Evolutionary conservation across 805 yeast genomes (phyloP).

Genomic region (Ogataea wickerhamii): DNA sequence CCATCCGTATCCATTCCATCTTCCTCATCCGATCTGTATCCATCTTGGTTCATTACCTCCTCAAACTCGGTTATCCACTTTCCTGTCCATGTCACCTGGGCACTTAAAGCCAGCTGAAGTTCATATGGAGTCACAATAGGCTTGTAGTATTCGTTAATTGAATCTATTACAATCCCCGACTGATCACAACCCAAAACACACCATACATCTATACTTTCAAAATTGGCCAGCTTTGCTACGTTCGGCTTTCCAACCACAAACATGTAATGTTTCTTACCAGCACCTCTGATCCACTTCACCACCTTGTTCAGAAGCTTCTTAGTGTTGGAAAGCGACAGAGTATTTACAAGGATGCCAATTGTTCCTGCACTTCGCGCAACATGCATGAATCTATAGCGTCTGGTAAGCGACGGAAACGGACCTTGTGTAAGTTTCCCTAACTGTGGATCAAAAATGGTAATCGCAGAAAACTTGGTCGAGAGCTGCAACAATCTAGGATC

Average conservation of each 20-base stretch:
- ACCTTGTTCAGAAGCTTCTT: conserved; percentile 60
- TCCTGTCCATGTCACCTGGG: conserved; percentile 85
- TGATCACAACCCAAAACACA: conserved; percentile 92
- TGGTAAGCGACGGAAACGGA: conserved; percentile 76
- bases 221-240: conserved; percentile 94
- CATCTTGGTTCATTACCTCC: conserved; percentile 43
- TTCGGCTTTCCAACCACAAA: conserved; percentile 98
- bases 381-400: conserved; percentile 82
- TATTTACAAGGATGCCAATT: conserved; percentile 85
- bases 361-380: conserved; percentile 89
- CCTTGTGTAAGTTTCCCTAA: conserved; percentile 40
- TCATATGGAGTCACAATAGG: conserved; percentile 96
- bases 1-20: conserved; percentile 15
- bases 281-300: conserved; percentile 55
- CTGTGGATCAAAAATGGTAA: conserved; percentile 48
- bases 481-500: conserved; percentile 75
- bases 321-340: conserved; percentile 77
- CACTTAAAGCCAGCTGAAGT: conserved; percentile 70
- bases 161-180: conserved; percentile 85
- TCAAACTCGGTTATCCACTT: conserved; percentile 83
- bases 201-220: conserved; percentile 93
- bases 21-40: conserved; percentile 30
- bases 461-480: conserved; percentile 61
- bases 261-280: conserved; percentile 88
- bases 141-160: conserved; percentile 73